A percentile compares a stretch with the other conserved stretches of the same genome.
Conservation (phyloP, 495 filamentous ascomycete genomes). For the Penicillium samsonianum region DNA sequence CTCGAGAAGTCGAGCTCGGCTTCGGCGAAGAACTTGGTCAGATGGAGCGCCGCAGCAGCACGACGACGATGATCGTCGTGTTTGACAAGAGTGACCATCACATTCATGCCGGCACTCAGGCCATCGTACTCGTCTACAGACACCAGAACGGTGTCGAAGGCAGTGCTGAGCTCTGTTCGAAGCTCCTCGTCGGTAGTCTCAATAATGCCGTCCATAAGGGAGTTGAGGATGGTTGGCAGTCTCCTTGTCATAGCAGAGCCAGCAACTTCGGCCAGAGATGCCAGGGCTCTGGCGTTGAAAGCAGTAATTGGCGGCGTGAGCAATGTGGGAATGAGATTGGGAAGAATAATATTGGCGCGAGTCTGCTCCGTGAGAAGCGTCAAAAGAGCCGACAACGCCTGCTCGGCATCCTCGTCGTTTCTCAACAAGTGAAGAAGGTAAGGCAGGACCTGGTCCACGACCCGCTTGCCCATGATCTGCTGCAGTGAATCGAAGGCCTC, state of each 20-base stretch:
- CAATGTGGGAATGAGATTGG: slow-evolving; percentile 91
- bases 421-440: slow-evolving; percentile 85
- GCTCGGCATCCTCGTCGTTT: slow-evolving; percentile 82
- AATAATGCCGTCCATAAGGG: slow-evolving; percentile 90
- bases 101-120: slow-evolving; percentile 90
- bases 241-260: slow-evolving; percentile 84
- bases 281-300: slow-evolving; percentile 92
- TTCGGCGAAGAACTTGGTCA: slow-evolving; percentile 84
- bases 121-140: slow-evolving; percentile 97
- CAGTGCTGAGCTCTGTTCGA: slow-evolving; percentile 67
- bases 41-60: slow-evolving; percentile 70
- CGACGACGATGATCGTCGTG: slow-evolving; percentile 88
- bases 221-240: slow-evolving; percentile 84
- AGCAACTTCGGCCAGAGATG: slow-evolving; percentile 89
- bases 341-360: slow-evolving; percentile 92
- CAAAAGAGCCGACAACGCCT: slow-evolving; percentile 86
- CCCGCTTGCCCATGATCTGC: slow-evolving; percentile 87
- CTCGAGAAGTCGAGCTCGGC: slow-evolving; percentile 86
- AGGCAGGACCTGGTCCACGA: slow-evolving; percentile 91
- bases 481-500: slow-evolving; percentile 96
- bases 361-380: slow-evolving; percentile 92
- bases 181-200: slow-evolving; percentile 73
- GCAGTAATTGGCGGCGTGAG: slow-evolving; percentile 85
- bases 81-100: slow-evolving; percentile 82
- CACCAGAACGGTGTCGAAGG: slow-evolving; percentile 84